Evolutionary conservation across 768 basidiomycete genomes (phyloP).

Genomic region (Lactarius sp.): DNA sequence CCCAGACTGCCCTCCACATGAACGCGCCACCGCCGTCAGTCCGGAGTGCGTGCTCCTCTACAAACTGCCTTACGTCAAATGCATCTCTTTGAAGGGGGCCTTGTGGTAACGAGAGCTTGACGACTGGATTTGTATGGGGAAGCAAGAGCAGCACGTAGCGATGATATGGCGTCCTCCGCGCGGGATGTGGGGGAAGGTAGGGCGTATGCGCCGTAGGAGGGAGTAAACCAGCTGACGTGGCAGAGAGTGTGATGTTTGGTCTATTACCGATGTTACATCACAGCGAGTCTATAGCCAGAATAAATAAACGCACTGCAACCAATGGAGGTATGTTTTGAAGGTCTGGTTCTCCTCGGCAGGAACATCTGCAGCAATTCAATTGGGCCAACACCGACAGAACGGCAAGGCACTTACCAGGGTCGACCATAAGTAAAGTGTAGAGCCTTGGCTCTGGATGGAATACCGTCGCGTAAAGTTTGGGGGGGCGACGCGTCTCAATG

Average conservation of each 20-base stretch:
- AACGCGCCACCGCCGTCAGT: constrained; percentile 63
- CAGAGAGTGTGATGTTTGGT: constrained; percentile 77
- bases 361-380: constrained; percentile 49
- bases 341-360: constrained; percentile 64
- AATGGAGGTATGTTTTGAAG: constrained; percentile 76
- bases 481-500: constrained; percentile 56
- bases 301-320: constrained; percentile 58
- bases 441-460: constrained; percentile 77
- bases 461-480: constrained; percentile 63
- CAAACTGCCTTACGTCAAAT: constrained; percentile 67
- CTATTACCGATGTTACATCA: constrained; percentile 36
- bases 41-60: constrained; percentile 48
- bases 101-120: constrained; percentile 30
- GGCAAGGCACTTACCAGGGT: constrained; percentile 53
- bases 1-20: constrained; percentile 84
- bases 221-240: constrained; percentile 39
- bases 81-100: constrained; percentile 40
- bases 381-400: background rate
- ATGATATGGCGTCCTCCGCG: constrained; percentile 84
- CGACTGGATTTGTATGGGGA: constrained; percentile 49
- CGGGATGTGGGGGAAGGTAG: constrained; percentile 91
- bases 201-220: constrained; percentile 53
- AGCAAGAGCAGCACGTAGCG: constrained; percentile 79
- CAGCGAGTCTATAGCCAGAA: constrained; percentile 17
- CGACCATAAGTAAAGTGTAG: constrained; percentile 87